These are phyloP conservation scores for Fusarium robinianum DNA, from an alignment of 2,329 filamentous ascomycete genomes.

Conservation along the genomic window DNA sequence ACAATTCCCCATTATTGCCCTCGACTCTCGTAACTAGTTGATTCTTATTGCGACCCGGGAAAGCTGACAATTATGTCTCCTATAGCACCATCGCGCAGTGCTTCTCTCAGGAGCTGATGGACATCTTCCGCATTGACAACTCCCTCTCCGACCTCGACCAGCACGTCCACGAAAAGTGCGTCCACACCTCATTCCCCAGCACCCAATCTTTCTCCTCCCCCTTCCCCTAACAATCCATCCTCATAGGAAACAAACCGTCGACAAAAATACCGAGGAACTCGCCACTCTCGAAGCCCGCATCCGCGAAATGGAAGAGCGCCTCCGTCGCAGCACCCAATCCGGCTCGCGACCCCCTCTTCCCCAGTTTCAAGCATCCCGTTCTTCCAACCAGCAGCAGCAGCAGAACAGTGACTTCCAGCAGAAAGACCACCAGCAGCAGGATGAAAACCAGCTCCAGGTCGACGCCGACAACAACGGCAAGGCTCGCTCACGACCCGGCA, in stretches of 20 bases:
- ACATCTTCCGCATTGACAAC: conserved; percentile 86
- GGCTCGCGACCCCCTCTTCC: conserved; percentile 27
- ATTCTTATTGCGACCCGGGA: too few species aligned
- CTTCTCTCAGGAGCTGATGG: conserved; percentile 84
- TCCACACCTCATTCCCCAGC: conserved; percentile 26
- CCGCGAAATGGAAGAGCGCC: conserved; percentile 80
- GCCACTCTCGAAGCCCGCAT: conserved; percentile 83
- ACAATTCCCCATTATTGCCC: conserved; percentile 16
- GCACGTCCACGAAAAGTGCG: conserved; percentile 81
- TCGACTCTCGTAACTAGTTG: neutral
- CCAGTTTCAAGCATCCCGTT: conserved; percentile 25
- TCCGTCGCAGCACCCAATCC: conserved; percentile 50
- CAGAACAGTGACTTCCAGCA: too few species aligned
- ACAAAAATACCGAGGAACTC: conserved; percentile 75
- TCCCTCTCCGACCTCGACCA: conserved; percentile 74
- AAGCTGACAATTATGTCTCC: conserved; percentile 17
- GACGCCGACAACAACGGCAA: conserved; percentile 40
- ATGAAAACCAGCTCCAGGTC: conserved; percentile 25
- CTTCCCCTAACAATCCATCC: conserved; percentile 1
- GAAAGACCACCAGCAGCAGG: too few species aligned
- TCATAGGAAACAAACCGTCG: conserved; percentile 77
- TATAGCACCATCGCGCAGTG: conserved; percentile 81
- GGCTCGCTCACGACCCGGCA: conserved; percentile 58
- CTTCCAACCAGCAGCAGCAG: conserved; percentile 23
- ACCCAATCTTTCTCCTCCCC: conserved; percentile 4